Evolutionary conservation across 1,284 basidiomycete species (phyloP).

Genomic region (Leucocoprinus gongylophorus): DNA sequence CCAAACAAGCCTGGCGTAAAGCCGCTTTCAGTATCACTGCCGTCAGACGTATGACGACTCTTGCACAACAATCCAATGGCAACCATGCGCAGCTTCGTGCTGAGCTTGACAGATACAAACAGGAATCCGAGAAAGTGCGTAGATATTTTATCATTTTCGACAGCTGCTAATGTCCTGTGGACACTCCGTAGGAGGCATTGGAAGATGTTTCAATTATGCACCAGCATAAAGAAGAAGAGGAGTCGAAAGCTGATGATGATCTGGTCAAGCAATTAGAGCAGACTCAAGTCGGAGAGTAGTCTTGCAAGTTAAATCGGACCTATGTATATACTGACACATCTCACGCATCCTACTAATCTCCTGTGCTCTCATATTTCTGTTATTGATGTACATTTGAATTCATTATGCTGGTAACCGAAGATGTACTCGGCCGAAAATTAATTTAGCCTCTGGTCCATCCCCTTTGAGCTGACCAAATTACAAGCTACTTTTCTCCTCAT

Average conservation of each 20-base stretch:
- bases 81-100: slow-evolving; percentile 36
- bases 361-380: neutral
- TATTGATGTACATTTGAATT: neutral
- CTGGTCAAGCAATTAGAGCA: neutral
- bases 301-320: neutral
- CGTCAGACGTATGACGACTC: slow-evolving; percentile 67
- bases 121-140: slow-evolving; percentile 61
- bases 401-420: too few species aligned
- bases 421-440: too few species aligned
- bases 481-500: neutral
- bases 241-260: neutral
- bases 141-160: slow-evolving; percentile 25
- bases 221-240: slow-evolving; percentile 6
- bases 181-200: slow-evolving; percentile 3
- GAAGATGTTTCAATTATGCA: slow-evolving; percentile 15
- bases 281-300: neutral
- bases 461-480: too few species aligned
- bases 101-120: slow-evolving; percentile 67
- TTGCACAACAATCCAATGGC: slow-evolving; percentile 29
- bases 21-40: slow-evolving; percentile 83
- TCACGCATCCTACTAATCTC: too few species aligned
- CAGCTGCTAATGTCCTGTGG: neutral
- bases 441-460: too few species aligned
- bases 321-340: too few species aligned
- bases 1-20: slow-evolving; percentile 81